These are phyloP conservation scores for Fusarium nelsonii DNA, from an alignment of 2,329 filamentous ascomycete genomes.

Conservation along the genomic window DNA sequence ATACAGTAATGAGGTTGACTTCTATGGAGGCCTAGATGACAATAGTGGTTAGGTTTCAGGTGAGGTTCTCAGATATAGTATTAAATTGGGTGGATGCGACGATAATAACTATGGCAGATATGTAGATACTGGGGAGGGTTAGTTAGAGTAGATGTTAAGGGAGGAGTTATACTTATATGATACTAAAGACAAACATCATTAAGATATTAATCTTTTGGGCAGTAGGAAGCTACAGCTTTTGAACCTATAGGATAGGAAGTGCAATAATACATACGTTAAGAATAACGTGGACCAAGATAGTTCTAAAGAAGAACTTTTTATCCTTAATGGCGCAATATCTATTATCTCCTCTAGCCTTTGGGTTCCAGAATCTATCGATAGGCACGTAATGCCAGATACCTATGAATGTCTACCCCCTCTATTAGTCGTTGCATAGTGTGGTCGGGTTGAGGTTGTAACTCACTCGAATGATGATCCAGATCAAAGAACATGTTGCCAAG, in stretches of 20 bases:
- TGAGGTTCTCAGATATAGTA: constrained; percentile 28
- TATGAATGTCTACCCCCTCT: constrained; percentile 25
- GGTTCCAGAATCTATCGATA: constrained; percentile 37
- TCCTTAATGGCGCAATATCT: constrained; percentile 41
- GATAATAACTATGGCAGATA: constrained; percentile 40
- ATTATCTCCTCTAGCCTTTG: neutral
- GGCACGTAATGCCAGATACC: constrained; percentile 40
- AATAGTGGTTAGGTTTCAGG: constrained; percentile 42
- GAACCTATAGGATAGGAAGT: constrained; percentile 50
- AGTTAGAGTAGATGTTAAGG: fast-evolving
- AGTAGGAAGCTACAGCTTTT: constrained; percentile 46
- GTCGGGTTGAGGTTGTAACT: neutral
- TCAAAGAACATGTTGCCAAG: constrained; percentile 35
- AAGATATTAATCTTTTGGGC: constrained; percentile 48
- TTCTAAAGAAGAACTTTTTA: constrained; percentile 52
- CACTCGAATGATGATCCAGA: constrained; percentile 50
- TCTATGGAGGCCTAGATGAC: constrained; percentile 45
- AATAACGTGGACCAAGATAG: constrained; percentile 48
- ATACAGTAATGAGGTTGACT: constrained; percentile 45
- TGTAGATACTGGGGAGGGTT: constrained; percentile 29
- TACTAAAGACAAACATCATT: constrained; percentile 50
- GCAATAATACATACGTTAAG: constrained; percentile 51
- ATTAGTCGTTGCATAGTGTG: neutral
- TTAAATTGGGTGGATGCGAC: constrained; percentile 34
- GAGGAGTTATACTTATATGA: constrained; percentile 42